Conservation (phyloP, 1,284 basidiomycete species). For the Boletellus deceptivus region DNA sequence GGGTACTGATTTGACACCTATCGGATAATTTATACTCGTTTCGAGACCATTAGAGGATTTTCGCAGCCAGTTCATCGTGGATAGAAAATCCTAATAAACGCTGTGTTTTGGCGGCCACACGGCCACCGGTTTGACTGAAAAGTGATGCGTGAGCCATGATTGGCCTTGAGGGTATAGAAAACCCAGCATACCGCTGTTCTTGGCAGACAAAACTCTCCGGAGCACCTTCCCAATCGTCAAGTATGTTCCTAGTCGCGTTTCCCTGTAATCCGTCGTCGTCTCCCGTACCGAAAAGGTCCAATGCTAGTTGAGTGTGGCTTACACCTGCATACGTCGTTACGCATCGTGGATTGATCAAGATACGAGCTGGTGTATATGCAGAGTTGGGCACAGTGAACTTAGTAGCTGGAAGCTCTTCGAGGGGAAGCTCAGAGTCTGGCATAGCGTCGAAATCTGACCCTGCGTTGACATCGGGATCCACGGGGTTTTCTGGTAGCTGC, state of each 20-base stretch:
- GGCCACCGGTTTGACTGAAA: slow-evolving; percentile 78
- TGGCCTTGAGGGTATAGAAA: background rate
- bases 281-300: slow-evolving; percentile 83
- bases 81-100: slow-evolving; percentile 84
- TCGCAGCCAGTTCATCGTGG: slow-evolving; percentile 57
- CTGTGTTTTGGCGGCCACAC: slow-evolving; percentile 89
- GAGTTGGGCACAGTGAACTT: slow-evolving; percentile 80
- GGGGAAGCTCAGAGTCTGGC: slow-evolving; percentile 59
- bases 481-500: slow-evolving; percentile 29
- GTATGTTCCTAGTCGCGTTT: slow-evolving; percentile 67
- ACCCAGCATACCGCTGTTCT: slow-evolving; percentile 70
- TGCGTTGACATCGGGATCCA: slow-evolving; percentile 72
- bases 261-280: slow-evolving; percentile 51
- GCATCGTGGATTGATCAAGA: slow-evolving; percentile 91
- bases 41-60: background rate
- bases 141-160: slow-evolving; percentile 4
- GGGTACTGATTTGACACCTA: background rate
- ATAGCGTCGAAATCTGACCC: slow-evolving; percentile 91
- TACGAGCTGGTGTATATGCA: slow-evolving; percentile 82
- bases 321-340: slow-evolving; percentile 96
- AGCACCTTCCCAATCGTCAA: slow-evolving; percentile 92
- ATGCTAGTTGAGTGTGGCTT: slow-evolving; percentile 86
- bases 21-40: slow-evolving; percentile 6
- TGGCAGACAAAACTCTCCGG: slow-evolving; percentile 96
- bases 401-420: slow-evolving; percentile 38